Conservation (phyloP, 1,139 yeast genomes). For the Sugiyamaella paludigena region DNA sequence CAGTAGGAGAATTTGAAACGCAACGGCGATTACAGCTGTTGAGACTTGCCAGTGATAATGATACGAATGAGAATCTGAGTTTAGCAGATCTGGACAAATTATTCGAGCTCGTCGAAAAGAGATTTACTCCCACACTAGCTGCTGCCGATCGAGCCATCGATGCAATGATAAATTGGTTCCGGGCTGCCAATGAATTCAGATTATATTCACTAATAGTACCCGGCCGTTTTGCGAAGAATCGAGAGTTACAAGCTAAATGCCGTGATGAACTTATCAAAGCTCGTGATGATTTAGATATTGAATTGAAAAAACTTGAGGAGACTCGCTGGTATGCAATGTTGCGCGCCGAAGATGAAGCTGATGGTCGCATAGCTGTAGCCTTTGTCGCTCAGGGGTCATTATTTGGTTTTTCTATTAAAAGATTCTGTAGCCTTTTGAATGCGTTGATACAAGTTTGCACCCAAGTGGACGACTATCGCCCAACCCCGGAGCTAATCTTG, state of each 20-base stretch:
- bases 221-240: constrained; percentile 10
- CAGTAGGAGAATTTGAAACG: constrained; percentile 24
- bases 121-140: constrained; percentile 18
- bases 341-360: constrained; percentile 9
- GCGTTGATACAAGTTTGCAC: constrained; percentile 15
- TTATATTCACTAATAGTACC: constrained; percentile 12
- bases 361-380: constrained; percentile 12
- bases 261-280: constrained; percentile 10
- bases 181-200: constrained; percentile 25
- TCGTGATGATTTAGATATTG: constrained; percentile 8
- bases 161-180: constrained; percentile 24
- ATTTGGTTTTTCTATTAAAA: constrained; percentile 19
- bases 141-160: constrained; percentile 20
- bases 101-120: constrained; percentile 16
- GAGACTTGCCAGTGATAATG: constrained; percentile 6
- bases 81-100: constrained; percentile 25
- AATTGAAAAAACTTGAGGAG: constrained; percentile 7
- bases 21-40: constrained; percentile 12
- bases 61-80: constrained; percentile 14
- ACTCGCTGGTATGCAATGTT: constrained; percentile 14
- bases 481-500: constrained; percentile 21
- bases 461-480: constrained; percentile 22
- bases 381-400: constrained; percentile 23
- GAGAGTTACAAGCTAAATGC: constrained; percentile 11
- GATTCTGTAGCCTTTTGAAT: neutral